Evolutionary conservation across 202 grass and related monocot genomes (phyloP).

Genomic region (Brachypodium distachyon): DNA sequence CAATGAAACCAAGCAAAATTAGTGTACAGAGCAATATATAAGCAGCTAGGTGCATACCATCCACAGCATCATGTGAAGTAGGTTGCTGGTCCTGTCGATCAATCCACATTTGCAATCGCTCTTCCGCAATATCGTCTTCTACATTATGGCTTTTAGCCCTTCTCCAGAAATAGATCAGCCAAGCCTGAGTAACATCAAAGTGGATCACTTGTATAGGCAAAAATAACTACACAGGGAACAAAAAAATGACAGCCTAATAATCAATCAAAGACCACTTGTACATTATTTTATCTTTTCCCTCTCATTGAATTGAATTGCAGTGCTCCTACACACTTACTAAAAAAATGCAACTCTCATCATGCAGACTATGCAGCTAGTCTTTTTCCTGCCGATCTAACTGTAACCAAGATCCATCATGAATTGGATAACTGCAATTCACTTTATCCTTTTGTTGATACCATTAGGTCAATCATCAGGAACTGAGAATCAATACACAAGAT

Average conservation of each 20-base stretch:
- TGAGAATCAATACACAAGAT: background rate
- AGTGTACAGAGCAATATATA: background rate
- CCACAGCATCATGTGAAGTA: constrained; percentile 81
- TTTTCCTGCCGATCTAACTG: background rate
- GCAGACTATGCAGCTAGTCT: background rate
- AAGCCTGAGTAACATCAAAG: constrained; percentile 40
- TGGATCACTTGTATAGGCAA: background rate
- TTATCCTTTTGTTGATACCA: background rate
- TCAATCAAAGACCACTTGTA: background rate
- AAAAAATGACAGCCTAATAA: background rate
- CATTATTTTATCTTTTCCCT: background rate
- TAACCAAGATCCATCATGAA: background rate
- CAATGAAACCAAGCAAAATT: background rate
- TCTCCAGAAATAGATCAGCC: constrained; percentile 90
- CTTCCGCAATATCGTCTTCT: constrained; percentile 85
- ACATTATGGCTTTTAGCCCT: constrained; percentile 68
- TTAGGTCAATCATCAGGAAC: background rate
- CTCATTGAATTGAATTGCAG: background rate
- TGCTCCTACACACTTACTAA: background rate
- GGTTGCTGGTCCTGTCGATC: constrained; percentile 46
- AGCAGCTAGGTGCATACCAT: constrained; percentile 39
- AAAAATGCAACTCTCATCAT: background rate
- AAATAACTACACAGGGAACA: background rate
- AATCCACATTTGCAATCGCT: constrained; percentile 74
- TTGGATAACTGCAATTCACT: background rate